Base-by-base conservation (phyloP, 1,139 yeast genomes). In the Hansenula lynferdii region DNA sequence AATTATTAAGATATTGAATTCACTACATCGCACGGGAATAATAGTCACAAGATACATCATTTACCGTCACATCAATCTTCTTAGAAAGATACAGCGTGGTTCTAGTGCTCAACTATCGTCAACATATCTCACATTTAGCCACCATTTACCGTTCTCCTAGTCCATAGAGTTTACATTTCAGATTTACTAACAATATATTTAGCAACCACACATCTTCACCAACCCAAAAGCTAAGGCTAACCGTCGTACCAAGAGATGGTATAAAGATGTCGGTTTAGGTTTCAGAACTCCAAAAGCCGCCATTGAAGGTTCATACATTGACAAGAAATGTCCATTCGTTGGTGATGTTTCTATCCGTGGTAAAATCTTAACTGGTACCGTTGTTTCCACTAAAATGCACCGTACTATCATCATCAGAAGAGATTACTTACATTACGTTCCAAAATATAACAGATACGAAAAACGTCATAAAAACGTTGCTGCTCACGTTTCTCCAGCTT, bases 151-250 rank as follows among this genome's bases (percentile, higher is more conserved):
- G 5, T 24, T n/a, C n/a, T 11, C n/a, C n/a, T n/a, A n/a, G n/a
- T n/a, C n/a, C n/a, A n/a, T n/a, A n/a, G n/a, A n/a, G n/a, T n/a
- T n/a, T n/a, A 21, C 27, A 22, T 9, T n/a, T n/a, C 20, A 15
- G 16, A n/a, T 14, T 25, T 43, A 44, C 49, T 49, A 48, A 49
- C 53, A 37, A 29, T 15, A 18, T 17, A 14, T 57, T 45, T 69
- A 85, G 97, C 98, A 92, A 86, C 97, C 97, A 70, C 98, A 94
- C 82, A 90, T 94, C 82, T 94, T 92, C 95, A 90, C 90, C 79
- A 92, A 94, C 94, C 89, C 97, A 82, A 94, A 94, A 87, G 84
- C 96, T 64, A 89, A 85, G 89, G 96, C 94, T 72, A 82, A 80
- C 89, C 87, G 86, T 77, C 85, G 90, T 79, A 85, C 96, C 84